phyloP scores from a whole-genome alignment of 768 basidiomycete genomes.

The Gymnopilus dilepis region DNA sequence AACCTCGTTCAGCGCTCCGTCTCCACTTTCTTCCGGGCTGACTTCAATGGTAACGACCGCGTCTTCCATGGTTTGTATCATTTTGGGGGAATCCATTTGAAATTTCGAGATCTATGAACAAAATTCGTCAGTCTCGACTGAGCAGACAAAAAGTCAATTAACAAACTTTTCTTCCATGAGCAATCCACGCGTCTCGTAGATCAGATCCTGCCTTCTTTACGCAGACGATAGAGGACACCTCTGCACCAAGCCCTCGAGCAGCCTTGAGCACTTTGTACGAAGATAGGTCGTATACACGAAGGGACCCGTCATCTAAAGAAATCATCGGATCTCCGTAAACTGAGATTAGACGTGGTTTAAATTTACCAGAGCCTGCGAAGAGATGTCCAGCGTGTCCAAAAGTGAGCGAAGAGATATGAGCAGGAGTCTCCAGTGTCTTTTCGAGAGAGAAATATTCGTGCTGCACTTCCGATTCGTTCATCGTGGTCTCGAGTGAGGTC shows the following conservation, averaged over 20 bases:
- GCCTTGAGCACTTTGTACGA: constrained; percentile 67
- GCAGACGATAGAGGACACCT: constrained; percentile 68
- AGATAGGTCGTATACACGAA: constrained; percentile 68
- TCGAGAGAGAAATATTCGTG: constrained; percentile 22
- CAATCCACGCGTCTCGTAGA: constrained; percentile 64
- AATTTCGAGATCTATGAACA: constrained; percentile 47
- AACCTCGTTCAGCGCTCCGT: constrained; percentile 76
- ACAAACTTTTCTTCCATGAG: constrained; percentile 63
- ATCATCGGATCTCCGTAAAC: background rate
- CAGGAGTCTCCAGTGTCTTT: constrained; percentile 26
- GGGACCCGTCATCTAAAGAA: constrained; percentile 66
- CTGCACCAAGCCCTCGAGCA: constrained; percentile 56
- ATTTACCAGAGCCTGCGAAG: constrained; percentile 66
- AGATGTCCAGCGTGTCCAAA: constrained; percentile 54
- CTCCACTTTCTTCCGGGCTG: constrained; percentile 57
- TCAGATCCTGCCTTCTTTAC: constrained; percentile 45
- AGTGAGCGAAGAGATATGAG: constrained; percentile 55
- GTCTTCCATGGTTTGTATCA: constrained; percentile 60
- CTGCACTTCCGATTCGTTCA: constrained; percentile 7
- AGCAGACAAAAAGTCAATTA: background rate
- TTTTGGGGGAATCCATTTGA: constrained; percentile 48
- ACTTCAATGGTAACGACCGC: constrained; percentile 51
- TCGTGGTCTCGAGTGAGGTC: background rate
- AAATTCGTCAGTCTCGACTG: background rate
- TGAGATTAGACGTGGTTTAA: background rate